Evolutionary conservation across 768 basidiomycete species (phyloP), one percentile per base, ranked within the genome.

Genomic region (Russula olivacea): DNA sequence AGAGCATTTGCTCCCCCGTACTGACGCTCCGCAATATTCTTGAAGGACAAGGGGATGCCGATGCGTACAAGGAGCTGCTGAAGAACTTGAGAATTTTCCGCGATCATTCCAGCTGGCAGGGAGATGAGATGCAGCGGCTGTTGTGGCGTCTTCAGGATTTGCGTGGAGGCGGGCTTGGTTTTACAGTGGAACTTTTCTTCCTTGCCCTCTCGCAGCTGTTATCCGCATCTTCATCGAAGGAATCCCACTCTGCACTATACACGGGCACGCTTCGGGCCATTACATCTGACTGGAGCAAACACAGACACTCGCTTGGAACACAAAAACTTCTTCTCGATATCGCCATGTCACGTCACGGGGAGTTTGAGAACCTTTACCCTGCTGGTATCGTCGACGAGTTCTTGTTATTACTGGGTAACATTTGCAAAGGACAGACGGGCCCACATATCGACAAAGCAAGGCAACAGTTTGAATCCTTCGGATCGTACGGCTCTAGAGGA

Each of bases 151-250:
- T 41, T 9, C 40, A 55, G 25, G 54, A 41, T 19, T 23, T 55
- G 14, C 32, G 23, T 14, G 52, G 52, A 10, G 21, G 43, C 43
- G 59, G 59, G 17, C 43, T 61, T 38, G 59, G 41, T 14, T 36
- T 61, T n/a, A 52, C 30, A 2, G 30, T 54, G 15, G 43, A 60
- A 17, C 40, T 54, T 11, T 60, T 60, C 30, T 54, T 60, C 50
- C 52, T 53, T 9, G 41, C 32, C 14, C 41, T 61, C 30, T 34
- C 4, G 34, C 59, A 54, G 28, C 21, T 54, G 5, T 28, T 61
- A 23, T 54, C 41, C 21, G 19, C 28, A 48, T 43, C 51, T 7
- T 19, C 59, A 10, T 40, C 21, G n/a, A 9, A 59, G 3, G 49
- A 59, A 9, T 43, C 59, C n/a, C 40, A 61, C 10, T 32, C 48